Base-by-base conservation (phyloP, 2,329 filamentous ascomycete species). In the Beauveria medogensis region DNA sequence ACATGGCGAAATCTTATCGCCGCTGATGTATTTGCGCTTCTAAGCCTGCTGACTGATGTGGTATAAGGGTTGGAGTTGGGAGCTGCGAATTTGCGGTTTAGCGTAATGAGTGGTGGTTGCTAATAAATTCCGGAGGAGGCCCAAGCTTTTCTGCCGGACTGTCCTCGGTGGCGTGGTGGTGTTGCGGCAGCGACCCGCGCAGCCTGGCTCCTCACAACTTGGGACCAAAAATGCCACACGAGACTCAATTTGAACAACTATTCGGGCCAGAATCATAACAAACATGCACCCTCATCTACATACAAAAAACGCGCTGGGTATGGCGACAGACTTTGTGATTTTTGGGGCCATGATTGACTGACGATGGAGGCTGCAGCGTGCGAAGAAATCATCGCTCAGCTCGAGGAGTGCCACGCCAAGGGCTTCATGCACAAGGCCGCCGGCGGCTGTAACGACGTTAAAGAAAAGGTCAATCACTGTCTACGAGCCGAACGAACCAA, bases 221-320 rank as follows among this genome's bases (percentile, higher is more conserved):
- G 26, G 14, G n/a, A 14, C 52, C 55, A 37, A 22, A 46, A 52
- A 37, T 56, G 6, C 41, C 6, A 47, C 26, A 16, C 20, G 3
- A 18, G 28, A 44, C 37, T 20, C 41, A 16, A 55, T 26, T 48
- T 52, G 16, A 48, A 34, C 28, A 16, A 47, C 44, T 43, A 8
- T 40, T 43, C 47, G 44, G 22, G 46, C 8, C 28, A 10, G 40
- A 40, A 12, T 9, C 26, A 51, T 50, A 30, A 26, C 52, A 73
- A 84, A 69, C 50, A 99, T 99, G 94, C 94, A 99, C 90, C 95
- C 94, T 59, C 93, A 97, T 78, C 80, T 99, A 2, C 92, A 97
- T 72, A 96, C 91, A 30, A 91, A 94, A 73, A 88, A 96, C 72
- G 96, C 96, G 68, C 81, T 84, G 67, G 92, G 93, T 96, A 82